Percentiles rank a stretch among this genome's conserved stretches.
phyloP scores from a whole-genome alignment of 2,329 filamentous ascomycete genomes.

The Diplodia scrobiculata region DNA sequence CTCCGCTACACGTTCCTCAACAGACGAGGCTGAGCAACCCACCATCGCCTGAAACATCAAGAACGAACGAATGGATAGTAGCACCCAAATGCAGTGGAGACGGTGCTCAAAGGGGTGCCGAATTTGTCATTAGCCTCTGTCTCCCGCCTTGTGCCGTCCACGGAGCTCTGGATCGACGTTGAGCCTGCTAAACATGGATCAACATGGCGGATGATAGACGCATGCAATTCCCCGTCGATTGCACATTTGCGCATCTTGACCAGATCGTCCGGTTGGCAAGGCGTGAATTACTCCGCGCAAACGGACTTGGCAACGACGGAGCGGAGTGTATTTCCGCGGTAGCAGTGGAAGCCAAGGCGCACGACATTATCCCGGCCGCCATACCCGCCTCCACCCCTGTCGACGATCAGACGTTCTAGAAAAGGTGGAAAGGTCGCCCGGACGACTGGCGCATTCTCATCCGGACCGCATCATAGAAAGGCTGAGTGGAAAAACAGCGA shows the following conservation, averaged over 20 bases:
- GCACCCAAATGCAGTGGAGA: not conserved
- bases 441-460: not conserved
- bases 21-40: not conserved
- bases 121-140: too few relatives aligned
- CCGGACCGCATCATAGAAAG: not conserved
- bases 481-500: not conserved
- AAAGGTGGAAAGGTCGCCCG: not conserved
- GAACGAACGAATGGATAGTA: not conserved
- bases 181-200: too few relatives aligned
- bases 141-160: too few relatives aligned
- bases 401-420: not conserved
- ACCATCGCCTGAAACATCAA: not conserved
- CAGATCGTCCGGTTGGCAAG: not conserved
- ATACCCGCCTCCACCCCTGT: not conserved
- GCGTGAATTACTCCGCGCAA: not conserved
- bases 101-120: not conserved
- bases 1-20: not conserved
- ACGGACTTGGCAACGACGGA: not conserved
- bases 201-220: too few relatives aligned
- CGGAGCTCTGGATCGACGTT: too few relatives aligned
- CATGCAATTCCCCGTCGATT: not conserved
- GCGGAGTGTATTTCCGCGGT: not conserved
- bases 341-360: not conserved
- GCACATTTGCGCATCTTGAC: not conserved
- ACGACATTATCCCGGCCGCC: slow-evolving; percentile 4